phyloP scores from a whole-genome alignment of 805 yeast genomes.

The Cyberlindnera subsufficiens region DNA sequence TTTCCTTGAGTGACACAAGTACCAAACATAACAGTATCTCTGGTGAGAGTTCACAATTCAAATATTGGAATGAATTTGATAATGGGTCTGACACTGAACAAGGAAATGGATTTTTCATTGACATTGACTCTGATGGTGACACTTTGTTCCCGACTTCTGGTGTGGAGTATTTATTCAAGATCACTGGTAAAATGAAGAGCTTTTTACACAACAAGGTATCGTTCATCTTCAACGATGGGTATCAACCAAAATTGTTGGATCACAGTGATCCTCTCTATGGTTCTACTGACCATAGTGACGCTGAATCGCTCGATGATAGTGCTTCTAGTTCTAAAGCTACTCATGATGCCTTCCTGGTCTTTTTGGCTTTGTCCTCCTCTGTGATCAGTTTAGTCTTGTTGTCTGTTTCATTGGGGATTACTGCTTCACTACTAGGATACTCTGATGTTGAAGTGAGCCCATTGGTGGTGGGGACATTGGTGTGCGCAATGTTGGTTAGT shows the following conservation, averaged over 20 bases:
- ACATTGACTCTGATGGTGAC: constrained; percentile 27
- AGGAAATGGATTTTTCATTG: constrained; percentile 31
- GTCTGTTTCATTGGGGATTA: constrained; percentile 38
- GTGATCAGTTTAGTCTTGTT: constrained; percentile 35
- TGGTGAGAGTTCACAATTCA: constrained; percentile 19
- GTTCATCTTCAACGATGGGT: constrained; percentile 8
- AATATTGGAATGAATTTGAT: constrained; percentile 69
- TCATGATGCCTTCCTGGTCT: constrained; percentile 38
- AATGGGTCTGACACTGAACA: constrained; percentile 50
- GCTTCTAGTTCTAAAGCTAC: constrained; percentile 11
- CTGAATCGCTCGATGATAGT: constrained; percentile 9
- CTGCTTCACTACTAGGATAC: constrained; percentile 25
- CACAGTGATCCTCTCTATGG: neutral
- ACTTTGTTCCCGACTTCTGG: constrained; percentile 15
- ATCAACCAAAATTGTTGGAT: neutral
- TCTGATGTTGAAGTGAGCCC: constrained; percentile 20
- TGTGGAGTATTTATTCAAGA: constrained; percentile 25
- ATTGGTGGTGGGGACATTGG: constrained; percentile 27
- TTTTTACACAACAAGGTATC: constrained; percentile 14
- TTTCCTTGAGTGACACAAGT: constrained; percentile 6
- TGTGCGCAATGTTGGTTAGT: constrained; percentile 37
- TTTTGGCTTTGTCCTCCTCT: constrained; percentile 36
- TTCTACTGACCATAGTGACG: constrained; percentile 8
- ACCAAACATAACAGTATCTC: constrained; percentile 2
- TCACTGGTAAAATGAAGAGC: constrained; percentile 9